phyloP scores from a whole-genome alignment of 1,284 basidiomycete genomes.

The Cystobasidium slooffiae region DNA sequence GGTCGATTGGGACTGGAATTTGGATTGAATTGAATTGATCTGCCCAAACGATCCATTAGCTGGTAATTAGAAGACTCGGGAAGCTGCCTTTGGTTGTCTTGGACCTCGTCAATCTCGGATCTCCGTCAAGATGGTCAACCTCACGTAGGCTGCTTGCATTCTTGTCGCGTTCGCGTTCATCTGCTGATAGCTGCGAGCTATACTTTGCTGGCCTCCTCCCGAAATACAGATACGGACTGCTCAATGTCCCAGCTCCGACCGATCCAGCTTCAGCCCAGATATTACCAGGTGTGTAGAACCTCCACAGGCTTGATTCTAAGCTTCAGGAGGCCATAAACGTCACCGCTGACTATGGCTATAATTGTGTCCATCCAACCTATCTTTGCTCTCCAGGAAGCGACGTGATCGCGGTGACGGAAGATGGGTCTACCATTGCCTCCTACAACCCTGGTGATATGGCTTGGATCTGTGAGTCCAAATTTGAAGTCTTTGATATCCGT shows the following conservation, averaged over 20 bases:
- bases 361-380: too few relatives aligned
- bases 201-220: too few relatives aligned
- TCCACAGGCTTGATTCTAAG: neutral
- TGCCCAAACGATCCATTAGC: neutral
- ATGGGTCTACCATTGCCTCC: constrained; percentile 44
- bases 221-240: constrained; percentile 35
- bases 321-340: neutral
- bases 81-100: neutral
- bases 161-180: neutral
- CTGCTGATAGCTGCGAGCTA: too few relatives aligned
- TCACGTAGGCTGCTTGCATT: constrained; percentile 21
- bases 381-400: constrained; percentile 47
- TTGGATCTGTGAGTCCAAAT: constrained; percentile 34
- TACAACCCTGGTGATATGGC: constrained; percentile 47
- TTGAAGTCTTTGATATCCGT: neutral
- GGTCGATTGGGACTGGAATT: too few relatives aligned
- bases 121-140: constrained; percentile 36
- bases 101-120: neutral
- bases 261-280: constrained; percentile 18
- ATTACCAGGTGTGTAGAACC: constrained; percentile 25
- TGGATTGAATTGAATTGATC: too few relatives aligned
- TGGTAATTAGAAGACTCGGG: neutral
- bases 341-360: neutral
- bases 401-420: constrained; percentile 49
- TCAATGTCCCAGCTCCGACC: constrained; percentile 19